Base-by-base conservation (phyloP, 2,329 filamentous ascomycete genomes). In the Fusarium equiseti region DNA sequence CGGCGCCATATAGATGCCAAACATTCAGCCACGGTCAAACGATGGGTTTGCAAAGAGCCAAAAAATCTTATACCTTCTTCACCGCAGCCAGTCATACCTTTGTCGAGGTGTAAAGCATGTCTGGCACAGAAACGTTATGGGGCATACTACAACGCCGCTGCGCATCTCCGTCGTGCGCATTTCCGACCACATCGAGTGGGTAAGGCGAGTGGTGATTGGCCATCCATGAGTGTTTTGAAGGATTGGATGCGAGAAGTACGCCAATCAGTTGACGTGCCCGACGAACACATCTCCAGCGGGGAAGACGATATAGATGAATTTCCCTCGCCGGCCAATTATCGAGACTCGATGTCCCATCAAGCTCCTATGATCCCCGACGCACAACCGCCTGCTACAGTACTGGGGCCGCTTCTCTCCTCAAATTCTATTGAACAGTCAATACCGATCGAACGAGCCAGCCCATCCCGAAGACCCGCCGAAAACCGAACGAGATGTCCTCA, bases 1-100 rank as follows among this genome's bases (percentile, higher is more conserved):
- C 86, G 91, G 59, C 86, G 92, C 61, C 92, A 95, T 78, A 84
- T 82, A 20, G 86, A 88, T 64, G 86, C 87, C 8, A 88, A 88
- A 64, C 87, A 89, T 70, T 85, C 87, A 6, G 82, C 85, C 12
- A 75, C 86, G 38, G 85, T 87, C 29, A 87, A 86, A 75, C 80
- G 85, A 73, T 89, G 86, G 85, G 83, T 88, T 20, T 88, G 86
- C 77, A 84, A 82, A 31, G 86, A 88, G 67, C 86, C 86, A 27
- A 80, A 83, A 68, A 79, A 49, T 72, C 78, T 45, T 65, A 79
- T 42, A 72, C 76, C 71, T 72, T 81, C 63, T 4, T 69, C 76
- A 5, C 83, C 83, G 1, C 84, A 84, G 59, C 87, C 87, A 4
- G 78, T 84, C 5, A 83, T 88, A 58, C 83, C 87, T 1, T 79